Evolutionary conservation across 257 asterid genomes (phyloP).

Genomic region (Nicotiana sylvestris): DNA sequence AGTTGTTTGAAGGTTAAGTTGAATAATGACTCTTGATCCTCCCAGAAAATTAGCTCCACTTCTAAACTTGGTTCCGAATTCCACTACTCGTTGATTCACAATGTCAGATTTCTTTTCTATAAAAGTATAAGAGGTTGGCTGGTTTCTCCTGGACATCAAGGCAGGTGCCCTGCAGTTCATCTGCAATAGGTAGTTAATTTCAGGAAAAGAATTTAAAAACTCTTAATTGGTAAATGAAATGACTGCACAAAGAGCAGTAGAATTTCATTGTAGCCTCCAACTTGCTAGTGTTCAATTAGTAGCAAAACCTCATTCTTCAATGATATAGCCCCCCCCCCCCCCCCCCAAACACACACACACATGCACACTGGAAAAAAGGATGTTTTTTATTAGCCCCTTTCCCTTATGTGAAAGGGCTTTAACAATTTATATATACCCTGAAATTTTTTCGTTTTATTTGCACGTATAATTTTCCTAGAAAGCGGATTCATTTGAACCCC

Average conservation of each 20-base stretch:
- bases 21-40: conserved; percentile 30
- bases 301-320: background rate
- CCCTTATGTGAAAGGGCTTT: too few species aligned
- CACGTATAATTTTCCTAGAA: too few species aligned
- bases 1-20: conserved; percentile 25
- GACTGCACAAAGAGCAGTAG: background rate
- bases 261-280: background rate
- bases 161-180: conserved; percentile 4
- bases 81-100: conserved; percentile 19
- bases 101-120: conserved; percentile 19
- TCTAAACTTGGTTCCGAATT: conserved; percentile 23
- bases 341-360: too few species aligned
- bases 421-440: too few species aligned
- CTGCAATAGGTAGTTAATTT: background rate
- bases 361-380: too few species aligned
- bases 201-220: background rate
- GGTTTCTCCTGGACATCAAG: background rate
- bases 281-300: background rate
- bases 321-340: too few species aligned
- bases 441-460: too few species aligned
- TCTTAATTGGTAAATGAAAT: background rate
- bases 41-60: conserved; percentile 33
- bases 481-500: too few species aligned
- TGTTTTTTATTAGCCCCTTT: too few species aligned
- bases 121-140: background rate